Percentiles rank a stretch among this genome's conserved stretches.
Conservation (phyloP, 1,284 basidiomycete species). For the Cryptococcus wingfieldii region DNA sequence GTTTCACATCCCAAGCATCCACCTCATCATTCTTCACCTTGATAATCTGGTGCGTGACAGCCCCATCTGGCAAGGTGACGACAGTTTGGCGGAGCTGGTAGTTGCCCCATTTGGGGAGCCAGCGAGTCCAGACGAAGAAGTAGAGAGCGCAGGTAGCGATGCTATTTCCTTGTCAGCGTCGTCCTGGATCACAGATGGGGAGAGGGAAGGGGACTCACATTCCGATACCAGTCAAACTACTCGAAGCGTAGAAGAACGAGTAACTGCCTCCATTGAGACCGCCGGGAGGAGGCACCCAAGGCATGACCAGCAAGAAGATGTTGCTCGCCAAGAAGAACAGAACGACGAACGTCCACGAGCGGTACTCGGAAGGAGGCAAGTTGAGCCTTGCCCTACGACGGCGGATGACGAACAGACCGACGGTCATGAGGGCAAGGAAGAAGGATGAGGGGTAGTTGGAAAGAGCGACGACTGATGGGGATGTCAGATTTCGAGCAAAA, state of each 20-base stretch:
- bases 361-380: conserved; percentile 47
- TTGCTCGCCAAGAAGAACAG: conserved; percentile 49
- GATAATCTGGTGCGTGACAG: conserved; percentile 17
- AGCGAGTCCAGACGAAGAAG: conserved; percentile 44
- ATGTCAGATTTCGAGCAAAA: conserved; percentile 21
- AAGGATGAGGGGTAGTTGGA: conserved; percentile 51
- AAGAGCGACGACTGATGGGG: conserved; percentile 35
- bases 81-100: conserved; percentile 44
- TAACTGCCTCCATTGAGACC: conserved; percentile 33
- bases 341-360: conserved; percentile 48
- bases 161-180: background rate
- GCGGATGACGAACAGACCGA: conserved; percentile 52
- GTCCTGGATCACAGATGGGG: background rate
- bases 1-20: conserved; percentile 19
- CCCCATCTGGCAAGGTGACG: conserved; percentile 35
- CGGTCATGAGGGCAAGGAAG: conserved; percentile 49
- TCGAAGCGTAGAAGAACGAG: conserved; percentile 47
- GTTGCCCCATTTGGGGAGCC: conserved; percentile 38
- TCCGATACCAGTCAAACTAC: conserved; percentile 35
- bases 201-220: conserved; percentile 20
- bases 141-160: conserved; percentile 40
- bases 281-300: conserved; percentile 49
- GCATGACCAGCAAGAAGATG: conserved; percentile 54
- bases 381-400: conserved; percentile 46
- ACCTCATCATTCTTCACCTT: conserved; percentile 18